Evolutionary conservation across 2,329 filamentous ascomycete species (phyloP).

Genomic region (Emergomyces pasteurianus): DNA sequence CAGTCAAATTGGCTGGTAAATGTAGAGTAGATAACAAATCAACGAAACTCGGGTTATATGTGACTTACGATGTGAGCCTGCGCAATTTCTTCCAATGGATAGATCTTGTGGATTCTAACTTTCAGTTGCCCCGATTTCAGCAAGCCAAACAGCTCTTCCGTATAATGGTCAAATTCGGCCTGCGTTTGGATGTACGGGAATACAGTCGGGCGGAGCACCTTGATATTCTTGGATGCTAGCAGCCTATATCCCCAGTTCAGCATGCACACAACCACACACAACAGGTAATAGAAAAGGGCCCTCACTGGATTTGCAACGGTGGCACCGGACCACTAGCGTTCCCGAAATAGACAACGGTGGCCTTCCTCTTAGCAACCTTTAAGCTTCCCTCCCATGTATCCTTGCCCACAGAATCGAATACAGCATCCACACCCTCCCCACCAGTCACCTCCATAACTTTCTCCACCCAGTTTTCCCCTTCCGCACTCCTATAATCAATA

Average conservation of each 20-base stretch:
- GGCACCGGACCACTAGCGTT: slow-evolving; percentile 70
- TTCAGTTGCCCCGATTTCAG: slow-evolving; percentile 58
- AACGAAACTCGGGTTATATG: background rate
- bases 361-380: slow-evolving; percentile 63
- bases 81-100: slow-evolving; percentile 60
- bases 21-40: background rate
- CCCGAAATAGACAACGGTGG: slow-evolving; percentile 65
- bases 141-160: slow-evolving; percentile 59
- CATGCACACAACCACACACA: background rate
- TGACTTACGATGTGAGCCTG: slow-evolving; percentile 50
- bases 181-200: slow-evolving; percentile 57
- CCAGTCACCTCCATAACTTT: slow-evolving; percentile 73
- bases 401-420: slow-evolving; percentile 81
- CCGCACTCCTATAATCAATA: slow-evolving; percentile 73
- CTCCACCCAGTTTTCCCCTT: slow-evolving; percentile 67
- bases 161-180: slow-evolving; percentile 60
- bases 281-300: slow-evolving; percentile 21
- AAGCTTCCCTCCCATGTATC: slow-evolving; percentile 70
- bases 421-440: slow-evolving; percentile 59
- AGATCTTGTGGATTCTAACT: slow-evolving; percentile 62
- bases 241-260: slow-evolving; percentile 25
- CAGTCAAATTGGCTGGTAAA: background rate
- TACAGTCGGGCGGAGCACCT: slow-evolving; percentile 62
- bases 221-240: slow-evolving; percentile 62
- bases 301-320: slow-evolving; percentile 52